These are phyloP conservation scores for Annona squamosa DNA, from an alignment of 164 flowering plant genomes.

Conservation along the genomic window DNA sequence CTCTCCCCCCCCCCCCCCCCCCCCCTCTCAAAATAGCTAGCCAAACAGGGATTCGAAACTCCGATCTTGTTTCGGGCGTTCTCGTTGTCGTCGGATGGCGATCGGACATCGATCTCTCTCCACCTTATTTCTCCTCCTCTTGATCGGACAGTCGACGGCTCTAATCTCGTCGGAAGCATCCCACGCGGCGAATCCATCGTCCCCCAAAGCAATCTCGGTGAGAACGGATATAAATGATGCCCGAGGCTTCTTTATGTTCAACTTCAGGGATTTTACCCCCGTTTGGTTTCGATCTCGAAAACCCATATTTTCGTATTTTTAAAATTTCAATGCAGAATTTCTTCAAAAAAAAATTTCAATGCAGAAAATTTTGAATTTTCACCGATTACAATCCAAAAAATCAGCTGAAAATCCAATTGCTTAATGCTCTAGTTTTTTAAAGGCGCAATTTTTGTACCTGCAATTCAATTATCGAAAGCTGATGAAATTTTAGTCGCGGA, in stretches of 20 bases:
- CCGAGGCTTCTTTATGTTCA: no score
- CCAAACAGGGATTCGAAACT: background rate
- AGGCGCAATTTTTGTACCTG: no score
- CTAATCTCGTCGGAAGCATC: conserved; percentile 24
- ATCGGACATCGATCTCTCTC: conserved; percentile 1
- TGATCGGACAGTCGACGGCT: conserved; percentile 22
- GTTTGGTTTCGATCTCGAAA: background rate
- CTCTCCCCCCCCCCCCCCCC: background rate
- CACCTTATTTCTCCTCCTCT: conserved; percentile 17
- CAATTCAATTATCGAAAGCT: no score
- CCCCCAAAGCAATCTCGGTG: conserved; percentile 64
- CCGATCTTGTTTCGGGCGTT: background rate
- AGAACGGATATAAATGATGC: conserved; percentile 13
- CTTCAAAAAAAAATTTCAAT: no score
- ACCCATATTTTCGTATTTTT: background rate
- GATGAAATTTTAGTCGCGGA: no score
- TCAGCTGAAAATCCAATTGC: no score
- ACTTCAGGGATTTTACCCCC: no score
- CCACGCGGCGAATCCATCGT: conserved; percentile 14
- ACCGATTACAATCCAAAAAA: no score
- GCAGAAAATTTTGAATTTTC: no score
- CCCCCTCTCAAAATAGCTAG: background rate
- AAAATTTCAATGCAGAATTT: no score
- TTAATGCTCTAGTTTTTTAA: no score
- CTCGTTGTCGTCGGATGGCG: conserved; percentile 9